phyloP scores from a whole-genome alignment of 1,284 basidiomycete species.

The Leccinum pachyderme region DNA sequence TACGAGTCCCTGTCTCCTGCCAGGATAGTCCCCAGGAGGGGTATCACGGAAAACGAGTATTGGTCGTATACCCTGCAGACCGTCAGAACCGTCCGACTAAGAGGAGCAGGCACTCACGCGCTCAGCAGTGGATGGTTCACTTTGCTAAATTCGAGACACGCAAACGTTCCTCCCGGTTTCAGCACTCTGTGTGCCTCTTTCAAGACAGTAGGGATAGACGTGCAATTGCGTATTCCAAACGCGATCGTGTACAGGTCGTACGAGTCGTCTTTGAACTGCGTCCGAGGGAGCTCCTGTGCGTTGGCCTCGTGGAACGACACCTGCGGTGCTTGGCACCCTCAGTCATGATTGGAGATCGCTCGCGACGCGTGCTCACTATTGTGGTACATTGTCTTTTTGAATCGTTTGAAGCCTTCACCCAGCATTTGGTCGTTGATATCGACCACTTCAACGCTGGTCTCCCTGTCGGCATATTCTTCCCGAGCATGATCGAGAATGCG shows the following conservation, averaged over 20 bases:
- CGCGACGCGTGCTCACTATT: slow-evolving; percentile 64
- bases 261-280: slow-evolving; percentile 73
- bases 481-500: slow-evolving; percentile 91
- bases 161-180: slow-evolving; percentile 95
- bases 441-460: slow-evolving; percentile 87
- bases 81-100: slow-evolving; percentile 9
- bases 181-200: slow-evolving; percentile 91
- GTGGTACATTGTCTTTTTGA: slow-evolving; percentile 96
- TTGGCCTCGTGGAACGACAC: slow-evolving; percentile 92
- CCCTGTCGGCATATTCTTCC: slow-evolving; percentile 84
- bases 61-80: slow-evolving; percentile 80
- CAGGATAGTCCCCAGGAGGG: slow-evolving; percentile 92
- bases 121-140: slow-evolving; percentile 87
- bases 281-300: slow-evolving; percentile 75
- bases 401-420: slow-evolving; percentile 85
- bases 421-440: slow-evolving; percentile 98
- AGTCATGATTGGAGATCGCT: slow-evolving; percentile 7
- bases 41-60: slow-evolving; percentile 97
- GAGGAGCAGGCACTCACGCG: slow-evolving; percentile 56
- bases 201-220: slow-evolving; percentile 86
- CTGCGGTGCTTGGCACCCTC: slow-evolving; percentile 73
- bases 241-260: slow-evolving; percentile 99
- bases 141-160: slow-evolving; percentile 95
- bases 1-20: slow-evolving; percentile 95
- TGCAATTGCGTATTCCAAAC: slow-evolving; percentile 98